Conservation (phyloP, 768 basidiomycete species). For the Suillus plorans region DNA sequence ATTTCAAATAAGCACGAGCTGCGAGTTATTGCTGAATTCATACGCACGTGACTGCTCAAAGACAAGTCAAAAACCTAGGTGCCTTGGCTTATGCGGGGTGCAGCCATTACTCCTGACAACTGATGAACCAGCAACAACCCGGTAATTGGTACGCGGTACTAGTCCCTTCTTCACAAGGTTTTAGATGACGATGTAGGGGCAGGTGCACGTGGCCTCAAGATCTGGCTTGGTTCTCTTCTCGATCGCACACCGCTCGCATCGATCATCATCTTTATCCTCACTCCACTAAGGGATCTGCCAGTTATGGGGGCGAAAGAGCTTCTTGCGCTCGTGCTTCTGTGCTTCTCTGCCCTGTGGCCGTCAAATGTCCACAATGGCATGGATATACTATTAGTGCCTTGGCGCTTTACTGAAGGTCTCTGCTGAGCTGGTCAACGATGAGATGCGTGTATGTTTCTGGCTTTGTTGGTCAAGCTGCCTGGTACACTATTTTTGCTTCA, state of each 20-base stretch:
- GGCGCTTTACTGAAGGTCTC: constrained; percentile 42
- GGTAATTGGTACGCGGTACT: too few species aligned
- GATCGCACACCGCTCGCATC: constrained; percentile 58
- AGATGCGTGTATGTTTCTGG: constrained; percentile 52
- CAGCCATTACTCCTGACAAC: too few species aligned
- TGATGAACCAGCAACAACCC: too few species aligned
- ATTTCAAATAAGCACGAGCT: too few species aligned
- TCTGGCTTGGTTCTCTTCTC: constrained; percentile 62
- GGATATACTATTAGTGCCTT: constrained; percentile 62
- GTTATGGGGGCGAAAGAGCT: constrained; percentile 9
- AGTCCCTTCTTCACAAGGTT: too few species aligned
- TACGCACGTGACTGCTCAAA: too few species aligned
- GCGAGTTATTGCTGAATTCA: too few species aligned
- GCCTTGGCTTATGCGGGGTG: too few species aligned
- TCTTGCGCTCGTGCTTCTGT: constrained; percentile 28
- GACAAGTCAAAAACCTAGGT: too few species aligned
- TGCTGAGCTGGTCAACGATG: constrained; percentile 19
- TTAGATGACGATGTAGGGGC: constrained; percentile 10
- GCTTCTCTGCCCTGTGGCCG: constrained; percentile 57
- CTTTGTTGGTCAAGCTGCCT: constrained; percentile 78
- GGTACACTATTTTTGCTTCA: constrained; percentile 36
- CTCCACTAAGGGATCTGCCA: constrained; percentile 26
- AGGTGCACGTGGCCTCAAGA: constrained; percentile 33
- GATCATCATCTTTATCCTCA: constrained; percentile 48
- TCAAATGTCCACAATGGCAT: constrained; percentile 51